A percentile compares a stretch with the other conserved stretches of the same genome.
Evolutionary conservation across 345 rosid species (phyloP).

Genomic region (Salix koriyanagi): DNA sequence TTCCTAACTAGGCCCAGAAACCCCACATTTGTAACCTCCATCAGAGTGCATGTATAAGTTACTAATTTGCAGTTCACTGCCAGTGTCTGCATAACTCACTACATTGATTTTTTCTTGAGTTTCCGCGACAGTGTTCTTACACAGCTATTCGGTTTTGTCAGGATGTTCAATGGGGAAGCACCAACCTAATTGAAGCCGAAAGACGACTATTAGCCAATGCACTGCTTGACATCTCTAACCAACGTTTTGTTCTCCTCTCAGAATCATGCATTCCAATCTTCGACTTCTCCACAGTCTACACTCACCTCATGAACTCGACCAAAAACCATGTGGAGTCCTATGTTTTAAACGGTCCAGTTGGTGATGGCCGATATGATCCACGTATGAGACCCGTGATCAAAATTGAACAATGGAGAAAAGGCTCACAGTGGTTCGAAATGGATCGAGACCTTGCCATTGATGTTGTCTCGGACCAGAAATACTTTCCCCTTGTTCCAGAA

Average conservation of each 20-base stretch:
- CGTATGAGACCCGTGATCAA: conserved; percentile 52
- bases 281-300: conserved; percentile 61
- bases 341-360: conserved; percentile 47
- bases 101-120: background rate
- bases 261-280: conserved; percentile 85
- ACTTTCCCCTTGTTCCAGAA: conserved; percentile 57
- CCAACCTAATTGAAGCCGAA: conserved; percentile 82
- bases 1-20: no score
- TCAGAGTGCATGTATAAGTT: no score
- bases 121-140: background rate
- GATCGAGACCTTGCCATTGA: conserved; percentile 56
- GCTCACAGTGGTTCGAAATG: conserved; percentile 82
- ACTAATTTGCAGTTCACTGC: no score
- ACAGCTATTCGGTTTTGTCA: background rate
- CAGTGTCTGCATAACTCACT: background rate
- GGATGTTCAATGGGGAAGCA: conserved; percentile 72
- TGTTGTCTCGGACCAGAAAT: conserved; percentile 51
- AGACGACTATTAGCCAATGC: conserved; percentile 77
- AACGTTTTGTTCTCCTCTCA: conserved; percentile 71
- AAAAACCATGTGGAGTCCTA: conserved; percentile 52
- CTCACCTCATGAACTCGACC: conserved; percentile 49
- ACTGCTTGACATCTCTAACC: conserved; percentile 58
- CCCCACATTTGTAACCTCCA: no score
- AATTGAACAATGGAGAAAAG: conserved; percentile 69
- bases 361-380: conserved; percentile 61